Conservation (phyloP, 2,329 filamentous ascomycete genomes). For the Ophiocordyceps camponoti-leonardi region DNA sequence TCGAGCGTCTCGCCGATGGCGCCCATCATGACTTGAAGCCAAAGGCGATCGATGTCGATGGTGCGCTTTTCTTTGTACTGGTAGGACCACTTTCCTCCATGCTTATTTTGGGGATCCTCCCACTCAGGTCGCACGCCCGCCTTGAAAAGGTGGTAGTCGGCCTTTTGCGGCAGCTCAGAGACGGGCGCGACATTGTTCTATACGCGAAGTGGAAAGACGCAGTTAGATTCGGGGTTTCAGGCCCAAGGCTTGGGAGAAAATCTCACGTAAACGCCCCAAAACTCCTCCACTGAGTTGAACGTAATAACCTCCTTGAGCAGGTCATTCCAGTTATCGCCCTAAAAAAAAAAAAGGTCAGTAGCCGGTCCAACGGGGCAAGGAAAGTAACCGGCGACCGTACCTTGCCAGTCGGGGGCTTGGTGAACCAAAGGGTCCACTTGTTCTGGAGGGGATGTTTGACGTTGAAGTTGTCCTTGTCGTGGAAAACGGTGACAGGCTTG, state of each 20-base stretch:
- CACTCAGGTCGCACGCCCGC: constrained; percentile 91
- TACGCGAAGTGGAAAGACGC: constrained; percentile 5
- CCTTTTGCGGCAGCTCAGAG: constrained; percentile 90
- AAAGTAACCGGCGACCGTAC: constrained; percentile 26
- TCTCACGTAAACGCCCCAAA: constrained; percentile 97
- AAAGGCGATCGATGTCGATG: constrained; percentile 84
- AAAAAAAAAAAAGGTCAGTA: constrained; percentile 2
- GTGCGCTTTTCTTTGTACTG: constrained; percentile 91
- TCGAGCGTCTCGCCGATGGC: constrained; percentile 97
- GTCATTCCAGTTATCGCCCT: constrained; percentile 99
- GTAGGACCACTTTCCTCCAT: constrained; percentile 98
- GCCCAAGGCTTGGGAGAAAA: not conserved
- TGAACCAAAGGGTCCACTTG: constrained; percentile 99
- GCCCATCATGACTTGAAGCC: constrained; percentile 92
- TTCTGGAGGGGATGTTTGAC: constrained; percentile 97
- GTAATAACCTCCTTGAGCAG: constrained; percentile 96
- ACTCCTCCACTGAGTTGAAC: constrained; percentile 97
- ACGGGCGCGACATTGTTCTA: constrained; percentile 98
- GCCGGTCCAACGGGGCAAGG: not conserved
- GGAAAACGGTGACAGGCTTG: constrained; percentile 83
- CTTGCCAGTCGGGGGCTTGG: constrained; percentile 92
- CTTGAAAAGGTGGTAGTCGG: constrained; percentile 99
- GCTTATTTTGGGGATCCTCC: constrained; percentile 98
- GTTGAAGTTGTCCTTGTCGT: constrained; percentile 97
- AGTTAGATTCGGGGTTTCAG: not conserved